Percentiles rank a stretch among this genome's conserved stretches.
These are phyloP conservation scores for Monosporascus cannonballus DNA, from an alignment of 2,329 filamentous ascomycete genomes.

Conservation along the genomic window DNA sequence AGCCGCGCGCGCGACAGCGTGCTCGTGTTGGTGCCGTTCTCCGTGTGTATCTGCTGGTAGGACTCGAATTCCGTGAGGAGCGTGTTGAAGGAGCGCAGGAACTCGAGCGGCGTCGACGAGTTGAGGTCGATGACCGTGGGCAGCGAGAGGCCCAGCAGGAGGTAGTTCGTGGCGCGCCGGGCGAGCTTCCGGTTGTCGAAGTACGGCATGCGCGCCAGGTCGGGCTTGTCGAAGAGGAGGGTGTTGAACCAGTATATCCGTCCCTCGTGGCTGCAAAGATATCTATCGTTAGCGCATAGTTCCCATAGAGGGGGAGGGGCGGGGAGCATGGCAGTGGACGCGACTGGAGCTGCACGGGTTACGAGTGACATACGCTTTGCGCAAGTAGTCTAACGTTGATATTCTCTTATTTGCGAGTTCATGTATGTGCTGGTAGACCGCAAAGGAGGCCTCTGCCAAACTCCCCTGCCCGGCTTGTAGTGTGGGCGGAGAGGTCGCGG, in stretches of 20 bases:
- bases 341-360: neutral
- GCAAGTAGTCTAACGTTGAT: slow-evolving; percentile 85
- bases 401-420: slow-evolving; percentile 89
- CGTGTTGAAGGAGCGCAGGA: slow-evolving; percentile 78
- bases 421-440: slow-evolving; percentile 61
- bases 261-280: slow-evolving; percentile 68
- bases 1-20: slow-evolving; percentile 73
- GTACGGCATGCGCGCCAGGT: slow-evolving; percentile 76
- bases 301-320: no score
- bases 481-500: slow-evolving; percentile 19
- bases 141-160: slow-evolving; percentile 86
- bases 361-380: slow-evolving; percentile 67
- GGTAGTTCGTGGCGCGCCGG: slow-evolving; percentile 86
- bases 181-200: slow-evolving; percentile 80
- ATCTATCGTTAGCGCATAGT: neutral
- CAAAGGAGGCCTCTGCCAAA: slow-evolving; percentile 37
- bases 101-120: slow-evolving; percentile 72
- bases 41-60: slow-evolving; percentile 81
- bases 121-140: slow-evolving; percentile 86
- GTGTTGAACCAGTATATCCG: slow-evolving; percentile 98
- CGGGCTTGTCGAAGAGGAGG: slow-evolving; percentile 77
- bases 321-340: no score
- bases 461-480: slow-evolving; percentile 22
- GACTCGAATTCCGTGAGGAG: slow-evolving; percentile 89
- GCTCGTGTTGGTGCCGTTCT: slow-evolving; percentile 62